A percentile compares a stretch with the other conserved stretches of the same genome.
phyloP scores from a whole-genome alignment of 495 filamentous ascomycete genomes.

The Rostrohypoxylon terebratum region DNA sequence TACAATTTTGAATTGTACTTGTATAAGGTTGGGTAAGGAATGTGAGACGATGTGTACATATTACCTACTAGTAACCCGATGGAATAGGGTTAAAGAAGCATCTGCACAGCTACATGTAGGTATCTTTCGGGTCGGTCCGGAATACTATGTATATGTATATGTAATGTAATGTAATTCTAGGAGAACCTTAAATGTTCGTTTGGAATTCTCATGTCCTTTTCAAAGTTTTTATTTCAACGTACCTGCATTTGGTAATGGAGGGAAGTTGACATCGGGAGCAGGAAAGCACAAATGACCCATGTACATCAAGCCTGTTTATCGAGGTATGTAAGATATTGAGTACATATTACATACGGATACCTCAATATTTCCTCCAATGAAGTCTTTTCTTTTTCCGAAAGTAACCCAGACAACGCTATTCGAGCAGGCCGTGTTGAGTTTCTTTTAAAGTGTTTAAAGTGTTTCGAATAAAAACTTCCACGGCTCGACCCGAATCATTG shows the following conservation, averaged over 20 bases:
- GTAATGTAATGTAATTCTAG: no score
- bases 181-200: constrained; percentile 13
- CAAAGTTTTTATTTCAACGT: constrained; percentile 6
- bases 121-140: constrained; percentile 11
- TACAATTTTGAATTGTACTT: background rate
- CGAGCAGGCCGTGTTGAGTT: background rate
- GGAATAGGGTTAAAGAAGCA: background rate
- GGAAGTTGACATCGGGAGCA: background rate
- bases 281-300: background rate
- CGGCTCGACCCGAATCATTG: background rate
- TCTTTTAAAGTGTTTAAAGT: background rate
- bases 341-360: constrained; percentile 14
- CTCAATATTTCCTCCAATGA: constrained; percentile 4
- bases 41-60: background rate
- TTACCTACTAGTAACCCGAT: background rate
- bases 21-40: background rate
- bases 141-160: no score
- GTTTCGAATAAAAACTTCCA: constrained; percentile 4
- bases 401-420: constrained; percentile 14
- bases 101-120: background rate
- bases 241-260: constrained; percentile 1
- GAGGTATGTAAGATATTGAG: constrained; percentile 13
- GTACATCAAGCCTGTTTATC: constrained; percentile 6
- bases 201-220: background rate
- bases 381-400: constrained; percentile 9